Conservation (phyloP, 495 filamentous ascomycete species). For the Neurospora sp. region DNA sequence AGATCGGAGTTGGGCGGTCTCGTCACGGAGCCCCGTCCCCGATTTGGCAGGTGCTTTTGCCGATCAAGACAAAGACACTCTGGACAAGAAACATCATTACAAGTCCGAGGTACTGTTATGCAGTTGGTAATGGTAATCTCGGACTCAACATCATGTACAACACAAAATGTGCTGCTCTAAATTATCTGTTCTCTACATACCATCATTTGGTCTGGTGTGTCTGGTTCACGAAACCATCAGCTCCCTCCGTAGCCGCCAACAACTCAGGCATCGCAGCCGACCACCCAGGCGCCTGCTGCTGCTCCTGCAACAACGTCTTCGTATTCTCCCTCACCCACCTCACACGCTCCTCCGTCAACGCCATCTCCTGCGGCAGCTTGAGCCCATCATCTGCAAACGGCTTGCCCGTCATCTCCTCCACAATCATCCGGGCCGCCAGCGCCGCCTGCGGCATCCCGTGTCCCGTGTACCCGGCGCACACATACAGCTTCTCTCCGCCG, state of each 20-base stretch:
- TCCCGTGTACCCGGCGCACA: slow-evolving; percentile 53
- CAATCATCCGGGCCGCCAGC: slow-evolving; percentile 56
- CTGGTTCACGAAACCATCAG: not conserved
- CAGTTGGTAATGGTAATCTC: not conserved
- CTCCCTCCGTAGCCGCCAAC: not conserved
- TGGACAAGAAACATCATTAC: not conserved
- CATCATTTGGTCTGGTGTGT: not conserved
- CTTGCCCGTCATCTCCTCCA: slow-evolving; percentile 47
- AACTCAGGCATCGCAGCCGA: slow-evolving; percentile 5
- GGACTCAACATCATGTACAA: not conserved
- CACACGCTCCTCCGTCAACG: slow-evolving; percentile 33
- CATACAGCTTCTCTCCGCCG: slow-evolving; percentile 15
- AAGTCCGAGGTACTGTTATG: not conserved
- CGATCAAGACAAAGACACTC: not conserved
- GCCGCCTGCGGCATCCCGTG: slow-evolving; percentile 78
- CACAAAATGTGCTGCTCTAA: not conserved
- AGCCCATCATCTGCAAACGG: not conserved
- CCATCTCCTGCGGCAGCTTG: slow-evolving; percentile 34
- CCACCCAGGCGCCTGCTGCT: slow-evolving; percentile 10
- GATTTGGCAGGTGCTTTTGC: not conserved
- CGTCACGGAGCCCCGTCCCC: not conserved
- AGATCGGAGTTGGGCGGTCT: not conserved
- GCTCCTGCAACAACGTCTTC: slow-evolving; percentile 1
- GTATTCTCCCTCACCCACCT: slow-evolving; percentile 7
- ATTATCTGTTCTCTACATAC: not conserved